Conservation (phyloP, 2,329 filamentous ascomycete species). For the Arthrinium phaeospermum region DNA sequence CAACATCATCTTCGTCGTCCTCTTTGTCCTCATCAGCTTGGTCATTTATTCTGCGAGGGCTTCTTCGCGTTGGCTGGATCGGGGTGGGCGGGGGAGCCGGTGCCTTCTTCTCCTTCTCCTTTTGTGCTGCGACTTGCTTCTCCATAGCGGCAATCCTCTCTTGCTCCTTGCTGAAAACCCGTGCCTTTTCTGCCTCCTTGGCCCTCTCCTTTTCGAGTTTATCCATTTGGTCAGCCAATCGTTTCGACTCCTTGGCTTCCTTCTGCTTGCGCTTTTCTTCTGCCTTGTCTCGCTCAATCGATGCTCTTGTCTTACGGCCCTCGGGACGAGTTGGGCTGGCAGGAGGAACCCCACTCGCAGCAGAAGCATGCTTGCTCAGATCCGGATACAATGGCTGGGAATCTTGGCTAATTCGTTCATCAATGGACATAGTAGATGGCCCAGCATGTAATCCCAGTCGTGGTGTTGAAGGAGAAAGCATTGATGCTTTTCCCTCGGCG, state of each 20-base stretch:
- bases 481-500: constrained; percentile 64
- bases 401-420: constrained; percentile 35
- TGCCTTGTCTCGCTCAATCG: constrained; percentile 62
- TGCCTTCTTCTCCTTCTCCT: constrained; percentile 50
- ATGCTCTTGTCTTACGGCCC: constrained; percentile 60
- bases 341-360: constrained; percentile 35
- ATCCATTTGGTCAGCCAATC: constrained; percentile 63
- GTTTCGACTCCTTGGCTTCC: constrained; percentile 65
- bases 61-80: constrained; percentile 51
- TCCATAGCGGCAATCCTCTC: constrained; percentile 60
- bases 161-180: constrained; percentile 62
- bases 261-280: constrained; percentile 69
- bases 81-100: constrained; percentile 39
- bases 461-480: constrained; percentile 59
- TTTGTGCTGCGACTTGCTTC: constrained; percentile 57
- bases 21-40: constrained; percentile 36
- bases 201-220: constrained; percentile 72
- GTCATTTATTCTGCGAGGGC: constrained; percentile 56
- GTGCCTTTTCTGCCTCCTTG: constrained; percentile 73
- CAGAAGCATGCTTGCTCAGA: constrained; percentile 45
- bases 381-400: constrained; percentile 52
- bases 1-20: constrained; percentile 53
- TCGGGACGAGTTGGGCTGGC: constrained; percentile 52
- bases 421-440: constrained; percentile 56
- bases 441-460: constrained; percentile 51